Base-by-base conservation (phyloP, 306 rosid species). In the Medicago ruthenica region DNA sequence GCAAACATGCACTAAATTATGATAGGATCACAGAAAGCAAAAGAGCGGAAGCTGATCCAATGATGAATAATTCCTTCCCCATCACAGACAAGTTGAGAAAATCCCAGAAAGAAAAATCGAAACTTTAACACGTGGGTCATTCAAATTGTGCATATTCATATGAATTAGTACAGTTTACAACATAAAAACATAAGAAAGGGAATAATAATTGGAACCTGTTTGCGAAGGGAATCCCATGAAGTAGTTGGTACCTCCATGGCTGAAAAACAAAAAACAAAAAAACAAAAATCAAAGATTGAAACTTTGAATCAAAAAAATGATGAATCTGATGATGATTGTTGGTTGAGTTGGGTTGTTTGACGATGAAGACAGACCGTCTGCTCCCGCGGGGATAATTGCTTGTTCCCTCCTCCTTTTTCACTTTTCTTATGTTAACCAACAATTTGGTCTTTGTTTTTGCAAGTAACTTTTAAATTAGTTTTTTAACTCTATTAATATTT, bases 191-290 rank as follows among this genome's bases (percentile, higher is more conserved):
- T 8, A 24, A 55, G 0, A 37, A 27, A 14, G 18, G 4, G 36
- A 66, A 57, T 4, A 0, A 61, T 2, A 71, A 44, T 75, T 24
- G 48, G 57, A 54, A 94, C 98, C 97, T 91, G 96, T 69, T 90
- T 91, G 77, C 98, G 98, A 80, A 94, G 98, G 51, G 96, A 87
- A 82, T 94, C 97, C 98, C 98, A 94, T 42, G 98, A 91, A 88
- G 79, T 94, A 11, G 37, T 5, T 34, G 87, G 86, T 27, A 73
- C 79, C 75, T 94, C 98, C 98, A 94, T 94, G 55, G 79, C 67
- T 85, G 58, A 74, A 47, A 74, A 81, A 31, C 72, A 42, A 67
- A 34, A 63, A 34, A 3, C 14, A 51, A 21, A 44, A 67, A 36
- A 63, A 20, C 3, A 27, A 51, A 16, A 18, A 72, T 48, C 3